Evolutionary conservation across 371 early-diverging fungal genomes (phyloP).

Genomic region (Mucor saturninus): DNA sequence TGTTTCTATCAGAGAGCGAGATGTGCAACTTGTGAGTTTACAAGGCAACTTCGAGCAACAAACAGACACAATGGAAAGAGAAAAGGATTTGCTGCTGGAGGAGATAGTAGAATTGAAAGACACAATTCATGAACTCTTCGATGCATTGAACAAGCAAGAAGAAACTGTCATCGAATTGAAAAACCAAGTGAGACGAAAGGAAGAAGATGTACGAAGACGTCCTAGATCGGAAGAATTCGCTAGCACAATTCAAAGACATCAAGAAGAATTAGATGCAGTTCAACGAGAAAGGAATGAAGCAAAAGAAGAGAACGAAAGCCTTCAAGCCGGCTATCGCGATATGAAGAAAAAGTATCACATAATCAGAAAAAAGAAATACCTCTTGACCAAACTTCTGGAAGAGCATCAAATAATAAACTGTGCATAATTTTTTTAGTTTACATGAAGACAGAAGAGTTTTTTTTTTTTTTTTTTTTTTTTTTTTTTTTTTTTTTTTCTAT

Average conservation of each 20-base stretch:
- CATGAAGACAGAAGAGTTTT: no score
- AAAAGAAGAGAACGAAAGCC: neutral
- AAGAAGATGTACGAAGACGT: neutral
- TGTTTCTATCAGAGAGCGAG: conserved; percentile 39
- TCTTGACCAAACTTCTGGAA: conserved; percentile 26
- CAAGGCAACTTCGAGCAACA: conserved; percentile 43
- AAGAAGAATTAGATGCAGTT: conserved; percentile 22
- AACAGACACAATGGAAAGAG: conserved; percentile 41
- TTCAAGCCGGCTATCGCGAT: neutral
- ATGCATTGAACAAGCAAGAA: conserved; percentile 32
- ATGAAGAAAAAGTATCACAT: conserved; percentile 29
- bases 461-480: no score
- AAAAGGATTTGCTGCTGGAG: conserved; percentile 36
- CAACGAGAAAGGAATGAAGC: conserved; percentile 25
- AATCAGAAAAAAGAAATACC: conserved; percentile 21
- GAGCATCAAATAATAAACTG: conserved; percentile 14
- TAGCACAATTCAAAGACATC: neutral
- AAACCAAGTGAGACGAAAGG: neutral
- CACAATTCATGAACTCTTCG: conserved; percentile 4
- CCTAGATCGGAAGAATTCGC: no score
- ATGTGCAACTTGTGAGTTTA: conserved; percentile 43
- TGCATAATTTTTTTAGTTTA: neutral
- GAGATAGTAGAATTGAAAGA: conserved; percentile 42
- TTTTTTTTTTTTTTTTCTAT: no score
- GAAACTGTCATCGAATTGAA: conserved; percentile 16